phyloP scores from a whole-genome alignment of 2,329 filamentous ascomycete genomes.

The Colletotrichum filicis region DNA sequence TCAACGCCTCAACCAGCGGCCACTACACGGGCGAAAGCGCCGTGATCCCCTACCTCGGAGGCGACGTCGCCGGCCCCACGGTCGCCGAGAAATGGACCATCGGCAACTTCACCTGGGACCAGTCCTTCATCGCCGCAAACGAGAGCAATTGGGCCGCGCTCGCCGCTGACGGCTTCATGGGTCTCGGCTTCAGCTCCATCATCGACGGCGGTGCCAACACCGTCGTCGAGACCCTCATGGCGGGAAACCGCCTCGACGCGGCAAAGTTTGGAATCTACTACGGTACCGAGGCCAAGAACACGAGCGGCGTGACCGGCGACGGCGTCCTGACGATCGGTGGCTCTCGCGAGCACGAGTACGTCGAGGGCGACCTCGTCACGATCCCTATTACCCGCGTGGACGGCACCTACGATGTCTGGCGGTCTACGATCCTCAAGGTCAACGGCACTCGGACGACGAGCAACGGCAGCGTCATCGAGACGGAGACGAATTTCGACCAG shows the following conservation, averaged over 20 bases:
- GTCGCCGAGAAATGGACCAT: conserved; percentile 42
- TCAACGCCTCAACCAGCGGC: conserved; percentile 41
- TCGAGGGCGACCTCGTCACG: conserved; percentile 30
- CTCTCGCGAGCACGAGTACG: conserved; percentile 44
- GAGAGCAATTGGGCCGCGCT: conserved; percentile 42
- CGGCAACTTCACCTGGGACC: conserved; percentile 39
- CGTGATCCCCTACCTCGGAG: conserved; percentile 46
- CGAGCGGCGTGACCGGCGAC: conserved; percentile 19
- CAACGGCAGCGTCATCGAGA: conserved; percentile 14
- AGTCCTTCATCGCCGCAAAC: conserved; percentile 45
- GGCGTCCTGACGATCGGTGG: conserved; percentile 46
- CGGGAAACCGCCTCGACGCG: conserved; percentile 41
- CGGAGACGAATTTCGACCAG: conserved; percentile 9
- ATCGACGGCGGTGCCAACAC: conserved; percentile 43
- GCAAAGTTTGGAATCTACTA: conserved; percentile 47
- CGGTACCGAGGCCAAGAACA: conserved; percentile 35
- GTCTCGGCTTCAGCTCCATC: conserved; percentile 47
- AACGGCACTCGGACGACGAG: conserved; percentile 28
- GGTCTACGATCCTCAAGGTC: conserved; percentile 37
- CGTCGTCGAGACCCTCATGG: conserved; percentile 46
- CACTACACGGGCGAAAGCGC: conserved; percentile 29
- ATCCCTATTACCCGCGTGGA: conserved; percentile 33
- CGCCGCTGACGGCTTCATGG: conserved; percentile 48
- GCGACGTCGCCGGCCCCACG: conserved; percentile 38
- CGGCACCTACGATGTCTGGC: conserved; percentile 46